These are phyloP conservation scores for Rhazya stricta DNA, from an alignment of 257 asterid species.

Conservation along the genomic window DNA sequence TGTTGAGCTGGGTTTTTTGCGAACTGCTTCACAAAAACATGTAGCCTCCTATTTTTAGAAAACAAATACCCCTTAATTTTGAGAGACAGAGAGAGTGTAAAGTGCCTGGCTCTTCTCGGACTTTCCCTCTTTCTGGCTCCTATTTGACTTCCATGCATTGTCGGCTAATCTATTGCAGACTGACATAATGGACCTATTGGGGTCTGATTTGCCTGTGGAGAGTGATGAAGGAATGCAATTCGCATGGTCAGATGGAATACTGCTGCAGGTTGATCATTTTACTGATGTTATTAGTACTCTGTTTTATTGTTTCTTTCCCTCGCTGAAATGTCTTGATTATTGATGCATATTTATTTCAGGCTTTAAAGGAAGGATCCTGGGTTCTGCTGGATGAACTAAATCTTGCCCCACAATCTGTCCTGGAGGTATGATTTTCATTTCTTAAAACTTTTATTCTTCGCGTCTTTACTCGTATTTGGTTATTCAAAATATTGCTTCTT, in stretches of 20 bases:
- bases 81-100: neutral
- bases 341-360: constrained; percentile 42
- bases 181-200: constrained; percentile 92
- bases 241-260: constrained; percentile 98
- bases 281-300: neutral
- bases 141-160: constrained; percentile 13
- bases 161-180: constrained; percentile 56
- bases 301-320: neutral
- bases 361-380: constrained; percentile 92
- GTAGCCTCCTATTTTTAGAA: neutral
- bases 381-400: constrained; percentile 94
- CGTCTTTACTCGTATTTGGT: neutral
- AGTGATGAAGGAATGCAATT: constrained; percentile 84
- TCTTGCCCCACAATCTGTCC: constrained; percentile 98
- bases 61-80: neutral
- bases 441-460: neutral
- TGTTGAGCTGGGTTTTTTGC: neutral
- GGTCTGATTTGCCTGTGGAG: constrained; percentile 95
- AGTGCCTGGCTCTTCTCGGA: neutral
- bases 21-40: neutral
- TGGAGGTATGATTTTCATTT: constrained; percentile 57
- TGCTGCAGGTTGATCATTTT: constrained; percentile 66
- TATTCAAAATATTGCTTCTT: neutral
- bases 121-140: neutral
- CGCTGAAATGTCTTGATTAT: neutral